phyloP scores from a whole-genome alignment of 2,329 filamentous ascomycete genomes.

The Leptodontidium sp. region DNA sequence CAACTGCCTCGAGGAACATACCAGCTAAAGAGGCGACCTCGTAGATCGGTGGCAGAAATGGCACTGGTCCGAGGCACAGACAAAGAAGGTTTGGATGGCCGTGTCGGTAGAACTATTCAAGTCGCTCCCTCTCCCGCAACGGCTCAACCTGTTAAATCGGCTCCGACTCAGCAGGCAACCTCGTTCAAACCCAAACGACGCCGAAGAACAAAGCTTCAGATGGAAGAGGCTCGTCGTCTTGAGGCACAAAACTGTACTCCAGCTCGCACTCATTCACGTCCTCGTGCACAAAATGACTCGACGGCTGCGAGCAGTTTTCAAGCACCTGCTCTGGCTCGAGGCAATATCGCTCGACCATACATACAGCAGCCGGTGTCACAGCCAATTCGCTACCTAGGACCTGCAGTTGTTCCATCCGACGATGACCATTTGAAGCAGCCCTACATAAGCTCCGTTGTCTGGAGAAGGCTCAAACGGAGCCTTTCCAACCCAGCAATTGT shows the following conservation, averaged over 20 bases:
- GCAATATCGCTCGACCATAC: constrained; percentile 1
- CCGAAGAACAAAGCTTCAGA: constrained; percentile 14
- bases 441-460: background rate
- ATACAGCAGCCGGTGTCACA: background rate
- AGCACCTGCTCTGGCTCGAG: background rate
- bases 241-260: background rate
- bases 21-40: background rate
- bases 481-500: background rate
- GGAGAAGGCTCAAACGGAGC: background rate
- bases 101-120: background rate
- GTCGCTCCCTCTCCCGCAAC: background rate
- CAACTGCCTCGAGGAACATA: constrained; percentile 11
- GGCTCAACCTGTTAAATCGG: background rate
- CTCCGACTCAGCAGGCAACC: background rate
- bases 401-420: background rate
- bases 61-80: background rate
- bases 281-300: background rate
- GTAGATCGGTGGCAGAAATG: constrained; percentile 7
- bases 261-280: background rate
- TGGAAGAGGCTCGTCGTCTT: constrained; percentile 6
- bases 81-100: background rate
- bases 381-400: too few relatives aligned
- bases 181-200: constrained; percentile 3
- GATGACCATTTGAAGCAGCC: background rate
- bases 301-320: background rate